Base-by-base conservation (phyloP, 352 stramenopile genomes). In the Globisporangium uncinulatum region DNA sequence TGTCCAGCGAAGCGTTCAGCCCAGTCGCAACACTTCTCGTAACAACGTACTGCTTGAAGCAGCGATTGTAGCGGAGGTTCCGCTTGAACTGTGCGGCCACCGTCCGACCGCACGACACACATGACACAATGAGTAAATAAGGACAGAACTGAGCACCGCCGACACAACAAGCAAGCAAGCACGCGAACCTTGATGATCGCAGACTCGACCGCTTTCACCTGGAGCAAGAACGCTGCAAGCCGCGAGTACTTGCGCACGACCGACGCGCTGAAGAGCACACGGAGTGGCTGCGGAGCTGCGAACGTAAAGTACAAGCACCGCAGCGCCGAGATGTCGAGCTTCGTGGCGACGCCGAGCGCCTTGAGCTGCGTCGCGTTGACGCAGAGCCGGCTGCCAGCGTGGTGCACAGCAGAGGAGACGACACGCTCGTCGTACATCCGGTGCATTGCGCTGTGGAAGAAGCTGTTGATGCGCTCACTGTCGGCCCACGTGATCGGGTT, bases 191-290 rank as follows among this genome's bases (percentile, higher is more conserved):
- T 87, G 29, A 86, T 62, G 29, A 88, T 57, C 3, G 67, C 58
- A 4, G 67, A 66, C 66, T 86, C 80, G 9, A 83, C 78, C 9
- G 74, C 55, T 51, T 90, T 90, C 17, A 88, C 78, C 49, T 90
- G 80, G 4, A 90, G 46, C 7, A 90, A 46, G 4, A 90, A 66
- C 7, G 72, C 67, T 11, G 74, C 73, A 7, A 90, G 60, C 7
- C 44, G 71, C 9, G 77, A 87, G 57, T 88, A 90, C 49, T 87
- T 88, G 19, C 67, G 66, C 57, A 90, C 56, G 34, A 87, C 71
- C 1, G 67, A 74, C 13, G 66, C 56, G 34, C 72, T 86, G 52
- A 90, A 88, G 24, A 90, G 67, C 15, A 90, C 67, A 45, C 69
- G 70, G 6, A 90, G 62, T 54, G 80, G 78, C 9, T 77, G 74